Evolutionary conservation across 192 early-diverging fungal species (phyloP), one percentile per base, ranked within the genome.

Genomic region (Coemansia sp.): DNA sequence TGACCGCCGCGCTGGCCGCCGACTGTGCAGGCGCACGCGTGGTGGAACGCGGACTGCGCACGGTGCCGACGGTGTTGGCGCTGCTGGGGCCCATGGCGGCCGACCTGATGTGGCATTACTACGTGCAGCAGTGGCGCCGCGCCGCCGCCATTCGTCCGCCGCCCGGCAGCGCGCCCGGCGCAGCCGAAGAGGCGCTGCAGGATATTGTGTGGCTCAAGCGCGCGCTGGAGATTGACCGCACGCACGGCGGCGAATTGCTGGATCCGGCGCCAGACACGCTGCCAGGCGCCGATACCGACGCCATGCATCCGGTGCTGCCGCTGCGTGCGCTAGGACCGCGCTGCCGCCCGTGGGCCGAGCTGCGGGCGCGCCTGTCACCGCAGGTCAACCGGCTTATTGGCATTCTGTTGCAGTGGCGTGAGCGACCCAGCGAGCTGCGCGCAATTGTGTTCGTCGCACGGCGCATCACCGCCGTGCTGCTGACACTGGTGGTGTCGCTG

Each of bases 361-460:
- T 80, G 5, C 43, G 26, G 1, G 28, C 47, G n/a, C 23, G 51
- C 7, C 70, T 87, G 23, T 82, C 89, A 2, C 85, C 87, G 1
- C 93, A 94, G 51, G 83, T 93, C 8, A 54, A 80, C 34, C 68
- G 64, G 20, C 71, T 97, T 4, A 55, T 93, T 9, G 62, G 78
- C 19, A 78, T 87, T 6, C 76, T 97, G 15, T 22, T 67, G 3
- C 60, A 79, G 25, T 86, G 82, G 60, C 42, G 51, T 7, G 26
- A 47, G 10, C 43, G 58, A 5, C 38, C 79, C 1, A 51, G 69
- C 0, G 79, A 83, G 3, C 87, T 94, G 54, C 89, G 93, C 54
- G 91, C 90, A 5, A 95, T 98, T 34, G 83, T 98, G 8, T 98
- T 98, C 64, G 84, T 87, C 6, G 67, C 84, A 46, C 76, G 86